These are phyloP conservation scores for Pseudogymnoascus sp. DNA, from an alignment of 2,329 filamentous ascomycete genomes.

Conservation along the genomic window DNA sequence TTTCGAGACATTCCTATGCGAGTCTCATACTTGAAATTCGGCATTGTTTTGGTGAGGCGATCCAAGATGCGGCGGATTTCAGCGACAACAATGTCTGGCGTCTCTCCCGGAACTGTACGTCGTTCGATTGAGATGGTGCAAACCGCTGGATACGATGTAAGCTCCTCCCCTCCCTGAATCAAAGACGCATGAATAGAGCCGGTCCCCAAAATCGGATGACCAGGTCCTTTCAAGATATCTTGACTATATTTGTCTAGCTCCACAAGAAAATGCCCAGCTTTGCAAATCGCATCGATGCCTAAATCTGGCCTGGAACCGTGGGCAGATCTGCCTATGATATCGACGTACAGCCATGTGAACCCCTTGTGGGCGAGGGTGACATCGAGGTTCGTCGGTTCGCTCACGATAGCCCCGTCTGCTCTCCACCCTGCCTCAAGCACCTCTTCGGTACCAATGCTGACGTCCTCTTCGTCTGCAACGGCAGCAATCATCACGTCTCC, in stretches of 20 bases:
- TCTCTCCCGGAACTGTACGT: slow-evolving; percentile 42
- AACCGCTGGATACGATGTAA: slow-evolving; percentile 44
- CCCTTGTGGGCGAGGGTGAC: slow-evolving; percentile 45
- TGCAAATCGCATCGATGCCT: slow-evolving; percentile 44
- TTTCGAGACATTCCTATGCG: slow-evolving; percentile 38
- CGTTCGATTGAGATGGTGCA: slow-evolving; percentile 44
- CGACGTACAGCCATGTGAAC: slow-evolving; percentile 41
- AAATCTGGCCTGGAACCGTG: slow-evolving; percentile 39
- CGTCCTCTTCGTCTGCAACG: slow-evolving; percentile 48
- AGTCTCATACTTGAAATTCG: slow-evolving; percentile 37
- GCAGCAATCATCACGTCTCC: slow-evolving; percentile 48
- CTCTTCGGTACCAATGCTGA: slow-evolving; percentile 45
- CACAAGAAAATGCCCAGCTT: slow-evolving; percentile 41
- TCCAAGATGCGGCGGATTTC: slow-evolving; percentile 36
- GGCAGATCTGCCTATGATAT: slow-evolving; percentile 35
- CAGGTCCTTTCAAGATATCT: slow-evolving; percentile 24
- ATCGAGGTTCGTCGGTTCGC: slow-evolving; percentile 40
- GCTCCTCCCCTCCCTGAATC: slow-evolving; percentile 45
- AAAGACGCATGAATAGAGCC: slow-evolving; percentile 40
- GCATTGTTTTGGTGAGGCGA: slow-evolving; percentile 27
- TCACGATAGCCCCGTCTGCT: slow-evolving; percentile 45
- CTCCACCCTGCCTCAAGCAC: slow-evolving; percentile 45
- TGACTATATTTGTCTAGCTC: slow-evolving; percentile 38
- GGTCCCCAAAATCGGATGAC: slow-evolving; percentile 31
- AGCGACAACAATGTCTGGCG: slow-evolving; percentile 29